These are phyloP conservation scores for Kernera saxatilis DNA, from an alignment of 345 rosid species.

Conservation along the genomic window DNA sequence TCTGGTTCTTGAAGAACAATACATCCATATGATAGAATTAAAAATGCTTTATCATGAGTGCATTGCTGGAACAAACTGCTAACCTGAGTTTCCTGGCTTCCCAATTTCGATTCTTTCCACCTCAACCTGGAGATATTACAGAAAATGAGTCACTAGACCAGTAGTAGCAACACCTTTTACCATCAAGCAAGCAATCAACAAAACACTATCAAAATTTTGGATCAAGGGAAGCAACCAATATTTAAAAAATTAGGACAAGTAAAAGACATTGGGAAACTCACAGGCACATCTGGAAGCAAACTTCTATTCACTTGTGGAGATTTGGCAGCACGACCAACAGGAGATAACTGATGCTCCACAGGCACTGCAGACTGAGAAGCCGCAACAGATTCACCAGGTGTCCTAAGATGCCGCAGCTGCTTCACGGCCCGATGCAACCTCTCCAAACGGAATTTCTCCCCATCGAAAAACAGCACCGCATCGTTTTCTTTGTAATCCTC, in stretches of 20 bases:
- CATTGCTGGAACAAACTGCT: background rate
- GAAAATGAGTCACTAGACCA: background rate
- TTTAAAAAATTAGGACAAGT: background rate
- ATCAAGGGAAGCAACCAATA: background rate
- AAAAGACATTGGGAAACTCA: slow-evolving; percentile 25
- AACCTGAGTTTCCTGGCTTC: slow-evolving; percentile 30
- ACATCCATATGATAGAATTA: background rate
- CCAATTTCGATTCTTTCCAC: slow-evolving; percentile 80
- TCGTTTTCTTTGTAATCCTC: slow-evolving; percentile 83
- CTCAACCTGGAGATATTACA: slow-evolving; percentile 42
- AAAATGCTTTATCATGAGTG: background rate
- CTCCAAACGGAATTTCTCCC: slow-evolving; percentile 66
- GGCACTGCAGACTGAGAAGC: slow-evolving; percentile 37
- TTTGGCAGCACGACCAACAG: slow-evolving; percentile 44
- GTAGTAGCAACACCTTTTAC: background rate
- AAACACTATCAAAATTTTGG: background rate
- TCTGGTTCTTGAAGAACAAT: background rate
- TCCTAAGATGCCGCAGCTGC: slow-evolving; percentile 63
- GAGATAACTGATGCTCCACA: slow-evolving; percentile 49
- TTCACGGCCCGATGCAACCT: slow-evolving; percentile 75
- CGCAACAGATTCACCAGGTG: slow-evolving; percentile 62
- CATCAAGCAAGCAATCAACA: background rate
- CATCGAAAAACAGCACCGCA: slow-evolving; percentile 74
- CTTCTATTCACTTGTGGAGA: slow-evolving; percentile 37
- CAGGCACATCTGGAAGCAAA: slow-evolving; percentile 46